A percentile compares a stretch with the other conserved stretches of the same genome.
These are phyloP conservation scores for Alternaria dauci DNA, from an alignment of 2,329 filamentous ascomycete species.

Conservation along the genomic window DNA sequence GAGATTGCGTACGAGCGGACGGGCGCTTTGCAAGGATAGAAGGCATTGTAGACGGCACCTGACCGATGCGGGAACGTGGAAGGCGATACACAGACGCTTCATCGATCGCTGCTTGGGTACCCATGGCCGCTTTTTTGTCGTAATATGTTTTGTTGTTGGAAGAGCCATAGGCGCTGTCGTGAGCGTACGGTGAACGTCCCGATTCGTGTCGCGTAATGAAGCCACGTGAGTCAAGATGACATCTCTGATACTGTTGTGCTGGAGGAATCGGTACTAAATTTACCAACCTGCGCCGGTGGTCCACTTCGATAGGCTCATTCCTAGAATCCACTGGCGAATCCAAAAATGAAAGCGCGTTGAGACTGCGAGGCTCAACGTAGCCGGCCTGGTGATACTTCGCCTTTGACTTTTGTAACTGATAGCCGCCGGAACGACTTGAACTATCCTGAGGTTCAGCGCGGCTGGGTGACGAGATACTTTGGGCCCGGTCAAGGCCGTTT, in stretches of 20 bases:
- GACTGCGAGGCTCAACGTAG: conserved; percentile 36
- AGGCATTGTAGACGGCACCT: conserved; percentile 29
- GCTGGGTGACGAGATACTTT: conserved; percentile 18
- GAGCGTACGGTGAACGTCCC: conserved; percentile 7
- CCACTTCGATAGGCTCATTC: conserved; percentile 24
- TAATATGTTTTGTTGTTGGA: conserved; percentile 9
- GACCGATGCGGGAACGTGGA: conserved; percentile 18
- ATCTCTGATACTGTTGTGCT: conserved; percentile 13
- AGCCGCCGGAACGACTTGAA: conserved; percentile 39
- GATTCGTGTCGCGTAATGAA: conserved; percentile 23
- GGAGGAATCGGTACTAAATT: conserved; percentile 3
- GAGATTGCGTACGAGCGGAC: conserved; percentile 20
- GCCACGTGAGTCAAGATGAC: conserved; percentile 23
- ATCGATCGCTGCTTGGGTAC: conserved; percentile 11
- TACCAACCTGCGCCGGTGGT: not conserved
- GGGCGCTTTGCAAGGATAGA: conserved; percentile 21
- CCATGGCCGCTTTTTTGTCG: conserved; percentile 7
- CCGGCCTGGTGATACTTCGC: conserved; percentile 9
- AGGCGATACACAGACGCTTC: conserved; percentile 14
- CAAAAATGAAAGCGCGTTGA: conserved; percentile 50
- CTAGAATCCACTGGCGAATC: conserved; percentile 36
- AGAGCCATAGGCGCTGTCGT: conserved; percentile 17
- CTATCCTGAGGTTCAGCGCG: conserved; percentile 40
- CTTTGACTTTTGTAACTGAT: conserved; percentile 34
- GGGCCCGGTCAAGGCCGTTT: conserved; percentile 26